phyloP scores from a whole-genome alignment of 495 filamentous ascomycete species.

The Penicillium daleae region DNA sequence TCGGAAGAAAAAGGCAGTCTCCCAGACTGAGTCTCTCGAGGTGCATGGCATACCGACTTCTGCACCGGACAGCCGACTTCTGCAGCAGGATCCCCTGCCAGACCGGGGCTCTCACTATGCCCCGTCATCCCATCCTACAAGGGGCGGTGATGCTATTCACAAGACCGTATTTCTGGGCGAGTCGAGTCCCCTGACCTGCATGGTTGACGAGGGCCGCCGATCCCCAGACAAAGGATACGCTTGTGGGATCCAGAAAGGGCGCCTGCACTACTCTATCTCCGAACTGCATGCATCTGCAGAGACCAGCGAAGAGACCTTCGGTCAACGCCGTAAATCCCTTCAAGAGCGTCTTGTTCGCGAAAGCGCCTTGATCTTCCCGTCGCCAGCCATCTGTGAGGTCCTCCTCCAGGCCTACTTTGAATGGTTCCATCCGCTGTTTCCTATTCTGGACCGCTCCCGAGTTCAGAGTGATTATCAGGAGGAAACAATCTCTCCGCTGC shows the following conservation, averaged over 20 bases:
- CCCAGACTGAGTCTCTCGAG: background rate
- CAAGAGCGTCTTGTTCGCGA: slow-evolving; percentile 38
- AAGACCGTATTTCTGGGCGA: slow-evolving; percentile 48
- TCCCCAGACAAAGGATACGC: slow-evolving; percentile 36
- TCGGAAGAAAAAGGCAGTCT: slow-evolving; percentile 25
- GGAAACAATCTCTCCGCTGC: slow-evolving; percentile 40
- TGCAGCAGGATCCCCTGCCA: slow-evolving; percentile 4
- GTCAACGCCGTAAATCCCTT: slow-evolving; percentile 21
- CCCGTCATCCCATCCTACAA: slow-evolving; percentile 13
- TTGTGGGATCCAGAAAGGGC: slow-evolving; percentile 28
- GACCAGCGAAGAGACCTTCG: slow-evolving; percentile 19
- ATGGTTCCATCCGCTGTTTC: slow-evolving; percentile 53
- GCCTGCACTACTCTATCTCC: slow-evolving; percentile 42
- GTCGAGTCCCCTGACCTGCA: slow-evolving; percentile 46
- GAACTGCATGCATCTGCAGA: slow-evolving; percentile 21
- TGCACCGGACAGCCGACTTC: background rate
- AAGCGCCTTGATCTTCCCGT: slow-evolving; percentile 43
- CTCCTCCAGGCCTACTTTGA: slow-evolving; percentile 47
- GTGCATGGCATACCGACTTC: background rate
- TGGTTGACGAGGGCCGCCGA: slow-evolving; percentile 41
- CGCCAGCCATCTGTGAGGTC: slow-evolving; percentile 32
- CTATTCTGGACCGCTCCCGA: slow-evolving; percentile 38
- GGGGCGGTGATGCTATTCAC: slow-evolving; percentile 22
- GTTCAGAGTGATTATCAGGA: slow-evolving; percentile 33
- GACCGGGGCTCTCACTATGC: slow-evolving; percentile 12